Conservation (phyloP, 179 eudicot species). For the Carnegiea gigantea region DNA sequence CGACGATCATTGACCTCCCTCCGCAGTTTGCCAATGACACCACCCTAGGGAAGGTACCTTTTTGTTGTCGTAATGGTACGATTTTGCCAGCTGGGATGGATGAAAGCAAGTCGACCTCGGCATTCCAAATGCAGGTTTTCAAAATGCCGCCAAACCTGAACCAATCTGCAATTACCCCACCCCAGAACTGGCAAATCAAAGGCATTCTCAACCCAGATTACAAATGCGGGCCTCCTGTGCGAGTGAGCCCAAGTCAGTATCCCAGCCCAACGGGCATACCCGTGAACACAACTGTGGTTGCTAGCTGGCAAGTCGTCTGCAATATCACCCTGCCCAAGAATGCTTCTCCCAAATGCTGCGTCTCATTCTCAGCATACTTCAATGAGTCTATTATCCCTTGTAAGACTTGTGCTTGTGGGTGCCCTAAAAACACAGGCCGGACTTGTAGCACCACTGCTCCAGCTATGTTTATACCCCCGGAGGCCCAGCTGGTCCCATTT, state of each 20-base stretch:
- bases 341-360: slow-evolving; percentile 67
- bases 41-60: slow-evolving; percentile 58
- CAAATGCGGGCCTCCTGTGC: slow-evolving; percentile 67
- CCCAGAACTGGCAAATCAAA: slow-evolving; percentile 75
- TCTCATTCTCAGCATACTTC: slow-evolving; percentile 76
- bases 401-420: slow-evolving; percentile 93
- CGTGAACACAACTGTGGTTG: slow-evolving; percentile 50
- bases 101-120: slow-evolving; percentile 47
- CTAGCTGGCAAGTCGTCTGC: slow-evolving; percentile 91
- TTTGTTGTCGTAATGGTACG: slow-evolving; percentile 81
- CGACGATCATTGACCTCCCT: slow-evolving; percentile 78
- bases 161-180: slow-evolving; percentile 55
- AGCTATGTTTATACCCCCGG: slow-evolving; percentile 66
- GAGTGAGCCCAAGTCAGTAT: slow-evolving; percentile 60
- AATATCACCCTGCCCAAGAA: slow-evolving; percentile 49
- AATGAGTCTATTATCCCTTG: slow-evolving; percentile 85
- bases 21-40: slow-evolving; percentile 59
- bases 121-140: slow-evolving; percentile 65
- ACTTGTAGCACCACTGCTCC: slow-evolving; percentile 57
- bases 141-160: slow-evolving; percentile 89
- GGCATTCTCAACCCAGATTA: slow-evolving; percentile 59
- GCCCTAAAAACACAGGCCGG: slow-evolving; percentile 40
- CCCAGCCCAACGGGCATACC: slow-evolving; percentile 61
- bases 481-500: slow-evolving; percentile 70
- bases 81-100: slow-evolving; percentile 73